Evolutionary conservation across 2,329 filamentous ascomycete genomes (phyloP).

Genomic region (Scedosporium minutisporum): DNA sequence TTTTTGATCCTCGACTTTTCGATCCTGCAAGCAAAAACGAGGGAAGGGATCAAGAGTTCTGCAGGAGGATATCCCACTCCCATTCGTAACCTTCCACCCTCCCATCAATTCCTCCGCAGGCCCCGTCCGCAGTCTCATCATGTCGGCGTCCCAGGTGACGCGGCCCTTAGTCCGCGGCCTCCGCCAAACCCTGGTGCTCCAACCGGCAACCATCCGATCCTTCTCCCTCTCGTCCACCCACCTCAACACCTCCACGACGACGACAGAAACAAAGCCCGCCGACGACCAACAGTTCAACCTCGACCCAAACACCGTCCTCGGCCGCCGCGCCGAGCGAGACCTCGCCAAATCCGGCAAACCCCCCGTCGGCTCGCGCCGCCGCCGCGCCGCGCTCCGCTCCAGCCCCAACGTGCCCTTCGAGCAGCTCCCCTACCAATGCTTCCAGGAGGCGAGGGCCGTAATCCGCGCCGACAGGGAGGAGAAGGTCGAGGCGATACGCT

Average conservation of each 20-base stretch:
- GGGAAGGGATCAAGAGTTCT: neutral
- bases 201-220: conserved; percentile 20
- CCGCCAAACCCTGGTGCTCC: conserved; percentile 24
- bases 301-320: conserved; percentile 61
- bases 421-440: conserved; percentile 92
- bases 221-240: conserved; percentile 22
- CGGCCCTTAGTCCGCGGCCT: conserved; percentile 47
- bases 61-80: neutral
- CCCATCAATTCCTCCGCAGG: conserved; percentile 6
- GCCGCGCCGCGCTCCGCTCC: conserved; percentile 61
- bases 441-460: conserved; percentile 87
- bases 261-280: conserved; percentile 13
- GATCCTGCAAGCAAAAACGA: conserved; percentile 6
- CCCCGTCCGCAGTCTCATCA: conserved; percentile 20
- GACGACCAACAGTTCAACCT: conserved; percentile 30
- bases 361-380: conserved; percentile 76
- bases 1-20: conserved; percentile 7
- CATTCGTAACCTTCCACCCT: neutral
- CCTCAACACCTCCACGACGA: neutral
- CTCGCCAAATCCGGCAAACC: conserved; percentile 59
- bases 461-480: conserved; percentile 69
- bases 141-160: conserved; percentile 51
- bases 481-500: conserved; percentile 66
- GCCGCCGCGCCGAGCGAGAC: conserved; percentile 52
- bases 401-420: conserved; percentile 71